Evolutionary conservation across 116 monocot species (phyloP), one percentile per base, ranked within the genome.

Genomic region (Cymodocea nodosa): DNA sequence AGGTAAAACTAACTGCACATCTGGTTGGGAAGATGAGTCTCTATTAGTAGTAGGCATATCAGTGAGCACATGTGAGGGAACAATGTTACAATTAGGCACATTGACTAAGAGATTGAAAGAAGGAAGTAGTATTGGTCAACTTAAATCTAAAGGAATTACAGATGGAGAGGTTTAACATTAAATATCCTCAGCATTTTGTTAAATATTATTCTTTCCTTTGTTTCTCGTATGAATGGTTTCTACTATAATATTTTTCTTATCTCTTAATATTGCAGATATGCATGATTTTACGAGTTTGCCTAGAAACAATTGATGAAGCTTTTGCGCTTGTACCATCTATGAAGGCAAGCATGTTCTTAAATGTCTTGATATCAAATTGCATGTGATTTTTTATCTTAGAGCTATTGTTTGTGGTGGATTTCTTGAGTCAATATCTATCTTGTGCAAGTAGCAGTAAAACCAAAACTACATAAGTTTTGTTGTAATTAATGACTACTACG

Each of bases 291-390:
- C 89, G 89, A 44, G 50, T 73, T 68, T 77, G 74, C 44, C 86
- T 86, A 25, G 94, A 89, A 54, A 82, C 78, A 52, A 34, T 73
- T 59, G 94, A 89, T 24, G 89, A 89, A 72, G 80, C 77, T 71
- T 89, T 84, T 84, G 94, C 82, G 22, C 78, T 94, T 56, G 66
- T 94, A 78, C 86, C 94, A 17, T 89, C 94, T 39, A 73, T 89
- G 56, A 89, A 89, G 89, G 93, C 84, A 71, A 70, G 66, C 24
- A 48, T 53, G n/a, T n/a, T 30, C 8, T 30, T 15, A 12, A 15
- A 24, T 25, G 51, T 60, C 17, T 7, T 4, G 23, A 15, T 35
- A n/a, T 2, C n/a, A 61, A 30, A 61, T 61, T 11, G 35, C 35
- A n/a, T 61, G 17, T 23, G 23, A 56, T n/a, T 56, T 56, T 56